These are phyloP conservation scores for Botrytis hyacinthi DNA, from an alignment of 2,329 filamentous ascomycete genomes.

Conservation along the genomic window DNA sequence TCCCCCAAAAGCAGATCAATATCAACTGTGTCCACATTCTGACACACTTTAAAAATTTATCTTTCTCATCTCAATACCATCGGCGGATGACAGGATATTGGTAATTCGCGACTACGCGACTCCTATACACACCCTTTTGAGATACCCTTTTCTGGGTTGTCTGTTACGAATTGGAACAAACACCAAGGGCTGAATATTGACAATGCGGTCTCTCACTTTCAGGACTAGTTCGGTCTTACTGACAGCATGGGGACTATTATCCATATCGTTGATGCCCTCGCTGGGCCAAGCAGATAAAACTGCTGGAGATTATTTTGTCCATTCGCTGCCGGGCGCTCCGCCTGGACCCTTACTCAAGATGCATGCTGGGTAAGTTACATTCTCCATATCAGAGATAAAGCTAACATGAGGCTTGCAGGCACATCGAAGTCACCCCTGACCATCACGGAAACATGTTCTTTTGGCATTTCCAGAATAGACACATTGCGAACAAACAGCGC, in stretches of 20 bases:
- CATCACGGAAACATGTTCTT: constrained; percentile 96
- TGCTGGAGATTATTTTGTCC: constrained; percentile 87
- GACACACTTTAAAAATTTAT: neutral
- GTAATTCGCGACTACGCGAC: constrained; percentile 23
- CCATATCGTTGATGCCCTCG: constrained; percentile 46
- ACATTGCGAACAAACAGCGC: constrained; percentile 87
- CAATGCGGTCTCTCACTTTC: constrained; percentile 35
- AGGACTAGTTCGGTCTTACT: constrained; percentile 23
- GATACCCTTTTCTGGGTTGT: constrained; percentile 20
- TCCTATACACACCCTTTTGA: constrained; percentile 17
- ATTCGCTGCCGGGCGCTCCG: constrained; percentile 79
- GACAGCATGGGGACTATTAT: constrained; percentile 40
- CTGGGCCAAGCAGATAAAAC: constrained; percentile 50
- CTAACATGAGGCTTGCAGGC: constrained; percentile 50
- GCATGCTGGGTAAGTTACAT: constrained; percentile 82
- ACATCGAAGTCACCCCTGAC: constrained; percentile 83
- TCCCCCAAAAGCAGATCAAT: constrained; percentile 4
- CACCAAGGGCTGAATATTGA: constrained; percentile 22
- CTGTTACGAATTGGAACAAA: constrained; percentile 17
- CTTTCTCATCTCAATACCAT: neutral
- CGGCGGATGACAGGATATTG: constrained; percentile 11
- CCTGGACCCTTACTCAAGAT: constrained; percentile 80
- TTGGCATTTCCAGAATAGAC: constrained; percentile 95
- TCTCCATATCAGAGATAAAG: neutral
- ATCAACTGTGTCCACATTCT: constrained; percentile 20